Conservation (phyloP, 345 rosid species). For the Physaria fendleri region DNA sequence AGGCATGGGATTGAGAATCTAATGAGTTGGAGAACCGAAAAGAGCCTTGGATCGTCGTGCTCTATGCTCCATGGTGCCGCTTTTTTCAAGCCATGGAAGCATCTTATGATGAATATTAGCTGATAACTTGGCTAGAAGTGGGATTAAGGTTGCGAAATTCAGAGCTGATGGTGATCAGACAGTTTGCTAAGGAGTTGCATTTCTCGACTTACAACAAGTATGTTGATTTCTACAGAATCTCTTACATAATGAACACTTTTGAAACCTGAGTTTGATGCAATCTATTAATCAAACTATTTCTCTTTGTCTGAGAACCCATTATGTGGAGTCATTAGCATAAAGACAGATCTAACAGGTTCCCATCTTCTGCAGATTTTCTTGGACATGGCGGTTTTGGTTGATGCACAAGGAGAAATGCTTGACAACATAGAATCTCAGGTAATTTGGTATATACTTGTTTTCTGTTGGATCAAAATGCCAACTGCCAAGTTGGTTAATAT, state of each 20-base stretch:
- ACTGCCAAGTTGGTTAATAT: neutral
- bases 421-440: conserved; percentile 95
- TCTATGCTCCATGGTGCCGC: no score
- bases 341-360: conserved; percentile 1
- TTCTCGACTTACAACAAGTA: conserved; percentile 89
- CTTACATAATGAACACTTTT: neutral
- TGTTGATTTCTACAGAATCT: conserved; percentile 7
- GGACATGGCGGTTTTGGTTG: conserved; percentile 95
- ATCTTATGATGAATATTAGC: no score
- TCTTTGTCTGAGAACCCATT: neutral
- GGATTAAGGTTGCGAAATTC: no score
- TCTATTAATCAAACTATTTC: neutral
- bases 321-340: neutral
- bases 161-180: no score
- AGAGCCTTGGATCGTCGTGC: no score
- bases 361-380: conserved; percentile 51
- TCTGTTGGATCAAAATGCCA: neutral
- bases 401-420: conserved; percentile 91
- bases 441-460: neutral
- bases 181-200: no score
- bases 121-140: no score
- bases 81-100: no score
- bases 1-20: no score
- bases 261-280: neutral
- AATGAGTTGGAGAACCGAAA: no score